Evolutionary conservation across 2,329 filamentous ascomycete species (phyloP), one percentile per base, ranked within the genome.

Genomic region (Alternaria conjuncta): DNA sequence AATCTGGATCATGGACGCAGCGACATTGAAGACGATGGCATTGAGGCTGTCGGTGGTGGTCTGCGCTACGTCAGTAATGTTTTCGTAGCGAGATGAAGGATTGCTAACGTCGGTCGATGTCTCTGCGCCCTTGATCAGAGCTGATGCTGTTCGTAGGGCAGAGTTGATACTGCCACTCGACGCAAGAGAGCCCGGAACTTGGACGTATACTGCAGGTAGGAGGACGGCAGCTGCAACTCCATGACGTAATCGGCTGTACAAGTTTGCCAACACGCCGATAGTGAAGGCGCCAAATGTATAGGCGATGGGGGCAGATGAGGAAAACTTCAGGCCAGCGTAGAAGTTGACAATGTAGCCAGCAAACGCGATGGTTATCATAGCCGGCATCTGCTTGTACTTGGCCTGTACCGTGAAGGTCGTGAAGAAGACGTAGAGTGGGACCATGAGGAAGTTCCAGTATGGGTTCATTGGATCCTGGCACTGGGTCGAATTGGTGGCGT

Each of bases 231-330:
- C 75, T 13, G 75, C 85, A 15, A 86, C 79, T 56, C 86, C 83
- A 8, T 85, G 82, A 12, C 88, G 86, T 11, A 89, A 74, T 5
- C 92, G 86, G 23, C 89, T 90, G 81, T 95, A 95, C 4, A 94
- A 74, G 70, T 96, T 96, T 2, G 92, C 92, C 56, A 94, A 81
- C 25, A 94, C 86, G 9, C 93, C 92, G 13, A 96, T 87, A 1
- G 88, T 86, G 58, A 96, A 86, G 0, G 93, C 92, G 41, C 91
- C 91, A 7, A 95, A 85, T 43, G 92, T 92, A 78, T 91, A 93
- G 41, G 90, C 88, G 23, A 96, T 88, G 63, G 93, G 91, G 0
- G 88, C 87, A 69, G 91, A 93, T 28, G 86, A 87, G 8, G 85
- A 81, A 73, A 94, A 92, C 62, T 86, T 87, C 54, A 85, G 83